These are phyloP conservation scores for Fraxinus anomala DNA, from an alignment of 257 asterid species.

Conservation along the genomic window DNA sequence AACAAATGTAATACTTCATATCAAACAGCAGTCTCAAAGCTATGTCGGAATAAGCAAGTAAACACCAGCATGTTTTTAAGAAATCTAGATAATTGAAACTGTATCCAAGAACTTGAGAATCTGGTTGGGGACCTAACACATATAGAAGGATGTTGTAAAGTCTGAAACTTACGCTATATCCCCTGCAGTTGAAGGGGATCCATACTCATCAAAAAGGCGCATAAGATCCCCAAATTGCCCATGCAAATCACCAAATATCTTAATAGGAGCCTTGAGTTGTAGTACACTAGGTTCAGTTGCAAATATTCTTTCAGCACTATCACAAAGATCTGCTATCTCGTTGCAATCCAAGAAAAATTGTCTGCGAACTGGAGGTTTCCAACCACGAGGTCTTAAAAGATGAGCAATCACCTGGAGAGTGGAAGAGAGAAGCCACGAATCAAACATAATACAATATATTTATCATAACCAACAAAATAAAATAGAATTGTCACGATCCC, in stretches of 20 bases:
- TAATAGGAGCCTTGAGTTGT: conserved; percentile 93
- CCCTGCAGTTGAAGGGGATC: conserved; percentile 99
- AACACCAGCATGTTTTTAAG: neutral
- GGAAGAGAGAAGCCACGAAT: conserved; percentile 15
- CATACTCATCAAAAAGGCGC: conserved; percentile 99
- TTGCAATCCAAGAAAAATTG: conserved; percentile 98
- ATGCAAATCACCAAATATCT: conserved; percentile 97
- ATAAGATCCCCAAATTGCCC: conserved; percentile 99
- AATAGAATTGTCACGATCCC: neutral
- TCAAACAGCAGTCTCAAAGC: conserved; percentile 6
- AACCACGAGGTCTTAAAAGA: conserved; percentile 97
- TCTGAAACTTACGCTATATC: conserved; percentile 79
- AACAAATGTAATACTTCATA: conserved; percentile 8
- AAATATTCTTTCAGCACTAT: conserved; percentile 92
- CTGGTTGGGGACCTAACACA: neutral
- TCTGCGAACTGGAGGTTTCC: conserved; percentile 98
- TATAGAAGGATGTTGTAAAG: conserved; percentile 2
- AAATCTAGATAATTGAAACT: neutral
- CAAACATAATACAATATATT: conserved; percentile 2
- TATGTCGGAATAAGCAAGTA: neutral
- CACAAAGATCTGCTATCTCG: conserved; percentile 99
- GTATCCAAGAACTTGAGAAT: conserved; percentile 2
- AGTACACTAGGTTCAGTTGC: conserved; percentile 89
- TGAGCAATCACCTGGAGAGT: conserved; percentile 76
- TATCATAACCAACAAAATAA: conserved; percentile 16